These are phyloP conservation scores for Cryptosporidium sp. DNA, from an alignment of 169 alveolate species.

Conservation along the genomic window DNA sequence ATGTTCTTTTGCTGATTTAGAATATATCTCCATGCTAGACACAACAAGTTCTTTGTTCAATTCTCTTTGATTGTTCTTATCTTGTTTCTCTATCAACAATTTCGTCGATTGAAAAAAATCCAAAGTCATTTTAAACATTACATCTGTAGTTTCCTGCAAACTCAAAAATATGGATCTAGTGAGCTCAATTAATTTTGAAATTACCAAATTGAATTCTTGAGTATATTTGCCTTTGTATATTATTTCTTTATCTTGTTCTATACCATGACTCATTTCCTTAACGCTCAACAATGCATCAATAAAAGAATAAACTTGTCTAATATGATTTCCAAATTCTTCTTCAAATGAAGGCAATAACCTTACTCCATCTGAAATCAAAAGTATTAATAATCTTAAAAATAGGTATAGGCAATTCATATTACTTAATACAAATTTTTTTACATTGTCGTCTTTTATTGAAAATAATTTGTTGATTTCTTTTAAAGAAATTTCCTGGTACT, in stretches of 20 bases:
- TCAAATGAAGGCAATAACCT: neutral
- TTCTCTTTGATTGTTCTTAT: neutral
- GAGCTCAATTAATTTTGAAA: constrained; percentile 25
- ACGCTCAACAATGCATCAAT: neutral
- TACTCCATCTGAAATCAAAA: constrained; percentile 6
- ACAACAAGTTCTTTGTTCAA: neutral
- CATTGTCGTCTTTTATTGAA: neutral
- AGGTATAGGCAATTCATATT: neutral
- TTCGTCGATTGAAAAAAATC: constrained; percentile 4
- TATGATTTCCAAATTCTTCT: neutral
- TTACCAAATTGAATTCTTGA: neutral
- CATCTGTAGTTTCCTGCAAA: neutral
- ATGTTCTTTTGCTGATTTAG: neutral
- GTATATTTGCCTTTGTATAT: neutral
- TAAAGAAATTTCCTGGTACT: neutral
- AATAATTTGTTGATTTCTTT: neutral
- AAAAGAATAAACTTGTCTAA: neutral
- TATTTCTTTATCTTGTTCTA: neutral
- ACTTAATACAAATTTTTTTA: neutral
- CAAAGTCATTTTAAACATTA: neutral
- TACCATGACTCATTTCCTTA: neutral
- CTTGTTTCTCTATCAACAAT: neutral
- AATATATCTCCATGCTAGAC: neutral
- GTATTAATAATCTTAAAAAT: neutral
- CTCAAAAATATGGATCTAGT: neutral